Base-by-base conservation (phyloP, 2,329 filamentous ascomycete species). In the Stachybotrys echinatus region DNA sequence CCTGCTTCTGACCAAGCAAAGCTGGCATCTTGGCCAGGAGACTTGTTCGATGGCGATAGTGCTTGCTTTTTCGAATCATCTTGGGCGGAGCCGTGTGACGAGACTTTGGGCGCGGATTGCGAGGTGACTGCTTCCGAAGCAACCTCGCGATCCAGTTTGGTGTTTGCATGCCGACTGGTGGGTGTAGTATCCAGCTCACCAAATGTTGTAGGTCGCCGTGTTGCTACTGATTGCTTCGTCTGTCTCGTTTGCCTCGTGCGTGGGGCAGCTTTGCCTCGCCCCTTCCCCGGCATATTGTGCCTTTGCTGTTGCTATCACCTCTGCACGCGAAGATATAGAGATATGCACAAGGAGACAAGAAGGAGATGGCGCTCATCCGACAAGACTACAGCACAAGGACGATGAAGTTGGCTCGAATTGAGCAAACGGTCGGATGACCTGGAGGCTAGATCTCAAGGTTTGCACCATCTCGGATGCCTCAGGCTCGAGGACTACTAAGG, bases 181-280 rank as follows among this genome's bases (percentile, higher is more conserved):
- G 66, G 64, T 6, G 66, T 67, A 2, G 64, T 66, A 6, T 69
- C 65, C 3, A 70, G 58, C 48, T 69, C 52, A 3, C 59, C 58
- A 18, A 70, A 58, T 38, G 58, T 49, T 0, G 56, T 56, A 12
- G 55, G 14, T 14, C 49, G 54, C 19, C 50, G 52, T 31, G 52
- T 55, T 20, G 20, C 12, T 18, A 10, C 38, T 12, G 38, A 40
- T 40, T n/a, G 38, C 18, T 40, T 40, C 38, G 17, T 10, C 38
- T n/a, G 19, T n/a, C 14, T 50, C 45, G 44, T 58, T 57, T 23
- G 47, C 20, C 21, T n/a, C 14, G n/a, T 8, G 21, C 42, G 27
- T 34, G 27, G 5, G 22, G 42, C 49, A 50, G 55, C 19, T 23
- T 50, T 58, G 43, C 40, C 51, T 50, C 56, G 52, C 23, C 47